Evolutionary conservation across 106 monocot species (phyloP).

Genomic region (Dendrobium catenatum): DNA sequence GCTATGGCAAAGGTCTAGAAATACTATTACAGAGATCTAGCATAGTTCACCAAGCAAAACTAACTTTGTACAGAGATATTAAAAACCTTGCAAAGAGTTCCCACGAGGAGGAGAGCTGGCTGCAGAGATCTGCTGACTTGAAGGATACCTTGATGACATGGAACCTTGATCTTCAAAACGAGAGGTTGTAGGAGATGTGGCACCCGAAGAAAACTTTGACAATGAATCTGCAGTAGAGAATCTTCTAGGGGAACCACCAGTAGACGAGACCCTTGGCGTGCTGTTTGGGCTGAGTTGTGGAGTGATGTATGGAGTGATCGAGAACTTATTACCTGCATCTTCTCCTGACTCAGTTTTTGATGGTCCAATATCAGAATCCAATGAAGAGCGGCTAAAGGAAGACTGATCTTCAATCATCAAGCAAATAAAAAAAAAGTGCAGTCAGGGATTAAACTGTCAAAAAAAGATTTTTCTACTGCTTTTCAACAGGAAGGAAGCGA

Average conservation of each 20-base stretch:
- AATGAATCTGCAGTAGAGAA: conserved; percentile 40
- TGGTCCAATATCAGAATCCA: conserved; percentile 21
- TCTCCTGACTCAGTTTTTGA: conserved; percentile 16
- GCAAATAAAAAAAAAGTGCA: not conserved
- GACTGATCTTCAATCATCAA: conserved; percentile 27
- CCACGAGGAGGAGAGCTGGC: conserved; percentile 47
- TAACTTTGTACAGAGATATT: not conserved
- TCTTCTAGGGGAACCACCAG: conserved; percentile 37
- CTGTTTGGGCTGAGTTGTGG: conserved; percentile 33
- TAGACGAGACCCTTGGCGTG: conserved; percentile 38
- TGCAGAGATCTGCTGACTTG: conserved; percentile 56
- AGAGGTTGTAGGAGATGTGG: conserved; percentile 53
- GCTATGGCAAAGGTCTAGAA: too few species aligned
- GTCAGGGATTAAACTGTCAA: conserved; percentile 3
- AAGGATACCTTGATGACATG: conserved; percentile 42
- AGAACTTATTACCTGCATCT: conserved; percentile 27
- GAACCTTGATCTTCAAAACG: conserved; percentile 27
- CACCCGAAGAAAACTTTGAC: conserved; percentile 42
- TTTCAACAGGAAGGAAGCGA: not conserved
- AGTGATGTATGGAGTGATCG: conserved; percentile 26
- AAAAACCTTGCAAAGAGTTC: not conserved
- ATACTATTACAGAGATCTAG: not conserved
- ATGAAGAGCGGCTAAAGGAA: conserved; percentile 19
- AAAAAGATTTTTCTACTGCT: not conserved
- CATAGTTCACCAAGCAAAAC: not conserved